phyloP scores from a whole-genome alignment of 164 flowering plant genomes.

The Aristolochia contorta region DNA sequence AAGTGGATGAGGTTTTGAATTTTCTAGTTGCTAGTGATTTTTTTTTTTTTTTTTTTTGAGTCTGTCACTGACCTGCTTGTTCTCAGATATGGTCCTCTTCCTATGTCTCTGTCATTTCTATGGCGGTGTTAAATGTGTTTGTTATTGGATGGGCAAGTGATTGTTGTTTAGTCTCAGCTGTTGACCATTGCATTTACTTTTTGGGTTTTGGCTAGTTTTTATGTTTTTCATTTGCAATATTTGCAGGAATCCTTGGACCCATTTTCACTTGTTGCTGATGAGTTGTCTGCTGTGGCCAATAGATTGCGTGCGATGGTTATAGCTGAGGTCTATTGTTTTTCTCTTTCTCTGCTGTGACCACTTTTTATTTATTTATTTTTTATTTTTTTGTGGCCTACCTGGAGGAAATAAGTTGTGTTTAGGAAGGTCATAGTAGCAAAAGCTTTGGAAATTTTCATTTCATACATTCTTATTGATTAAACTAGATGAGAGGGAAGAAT shows the following conservation, averaged over 20 bases:
- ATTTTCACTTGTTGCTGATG: conserved; percentile 95
- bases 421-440: no score
- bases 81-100: background rate
- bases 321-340: conserved; percentile 48
- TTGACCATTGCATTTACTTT: background rate
- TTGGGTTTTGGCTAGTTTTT: background rate
- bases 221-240: background rate
- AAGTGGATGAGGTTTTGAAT: no score
- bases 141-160: background rate
- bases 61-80: background rate
- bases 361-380: no score
- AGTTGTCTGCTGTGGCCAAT: conserved; percentile 59
- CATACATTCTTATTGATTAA: no score
- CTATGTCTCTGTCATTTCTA: background rate
- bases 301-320: conserved; percentile 77
- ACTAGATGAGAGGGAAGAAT: no score
- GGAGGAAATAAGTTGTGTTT: no score
- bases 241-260: conserved; percentile 77
- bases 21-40: no score
- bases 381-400: no score
- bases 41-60: no score
- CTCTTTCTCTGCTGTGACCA: background rate
- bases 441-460: no score
- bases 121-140: background rate
- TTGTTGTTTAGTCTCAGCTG: background rate